Evolutionary conservation across 768 basidiomycete species (phyloP).

Genomic region (Russula lepida): DNA sequence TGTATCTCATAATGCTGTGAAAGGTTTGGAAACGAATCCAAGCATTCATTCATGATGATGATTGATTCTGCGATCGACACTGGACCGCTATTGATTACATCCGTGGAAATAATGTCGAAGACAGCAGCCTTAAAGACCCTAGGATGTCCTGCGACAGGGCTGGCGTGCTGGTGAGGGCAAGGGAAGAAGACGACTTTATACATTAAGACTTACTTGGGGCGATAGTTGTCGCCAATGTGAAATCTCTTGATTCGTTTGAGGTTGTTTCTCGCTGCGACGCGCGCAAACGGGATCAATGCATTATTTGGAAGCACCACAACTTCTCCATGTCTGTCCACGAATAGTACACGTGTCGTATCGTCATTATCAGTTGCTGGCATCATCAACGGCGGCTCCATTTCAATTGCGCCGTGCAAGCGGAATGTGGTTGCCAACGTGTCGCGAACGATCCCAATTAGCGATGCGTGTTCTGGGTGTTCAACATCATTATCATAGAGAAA

Average conservation of each 20-base stretch:
- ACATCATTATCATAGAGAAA: conserved; percentile 69
- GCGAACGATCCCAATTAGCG: conserved; percentile 65
- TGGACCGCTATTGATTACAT: conserved; percentile 50
- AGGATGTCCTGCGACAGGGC: conserved; percentile 65
- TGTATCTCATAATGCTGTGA: conserved; percentile 63
- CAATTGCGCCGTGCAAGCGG: conserved; percentile 82
- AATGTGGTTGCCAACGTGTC: conserved; percentile 73
- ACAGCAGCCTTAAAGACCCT: conserved; percentile 64
- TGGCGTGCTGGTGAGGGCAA: conserved; percentile 25
- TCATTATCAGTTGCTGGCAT: conserved; percentile 63
- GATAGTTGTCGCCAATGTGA: conserved; percentile 66
- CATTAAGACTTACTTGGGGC: conserved; percentile 44
- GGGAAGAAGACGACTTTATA: background rate
- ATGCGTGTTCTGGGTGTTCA: conserved; percentile 59
- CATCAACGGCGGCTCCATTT: conserved; percentile 79
- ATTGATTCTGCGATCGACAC: conserved; percentile 73
- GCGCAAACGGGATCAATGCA: conserved; percentile 69
- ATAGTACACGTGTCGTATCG: conserved; percentile 55
- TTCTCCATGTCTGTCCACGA: conserved; percentile 77
- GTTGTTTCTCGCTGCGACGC: conserved; percentile 62
- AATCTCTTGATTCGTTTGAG: conserved; percentile 73
- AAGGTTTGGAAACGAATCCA: conserved; percentile 66
- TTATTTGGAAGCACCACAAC: conserved; percentile 66
- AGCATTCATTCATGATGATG: conserved; percentile 53
- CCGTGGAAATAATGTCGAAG: conserved; percentile 78